Conservation (phyloP, 1,284 basidiomycete genomes). For the Pseudozyma tsukubaensis region DNA sequence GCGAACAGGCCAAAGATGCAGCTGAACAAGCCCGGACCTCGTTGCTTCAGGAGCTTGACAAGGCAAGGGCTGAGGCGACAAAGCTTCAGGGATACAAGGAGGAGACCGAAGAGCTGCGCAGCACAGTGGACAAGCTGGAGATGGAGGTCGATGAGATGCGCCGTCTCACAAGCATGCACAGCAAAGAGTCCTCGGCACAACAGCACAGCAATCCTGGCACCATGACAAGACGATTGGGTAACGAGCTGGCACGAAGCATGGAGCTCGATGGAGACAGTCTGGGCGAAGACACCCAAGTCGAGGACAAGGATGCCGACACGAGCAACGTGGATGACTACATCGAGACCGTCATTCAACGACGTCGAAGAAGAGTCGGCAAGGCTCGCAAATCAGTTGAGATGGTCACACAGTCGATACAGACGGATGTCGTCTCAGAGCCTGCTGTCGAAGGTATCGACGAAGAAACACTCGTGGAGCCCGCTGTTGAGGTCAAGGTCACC, state of each 20-base stretch:
- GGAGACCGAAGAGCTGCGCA: constrained; percentile 28
- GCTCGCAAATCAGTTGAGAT: constrained; percentile 41
- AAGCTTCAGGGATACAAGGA: constrained; percentile 42
- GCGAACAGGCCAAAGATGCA: constrained; percentile 31
- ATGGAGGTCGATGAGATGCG: constrained; percentile 46
- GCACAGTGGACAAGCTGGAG: constrained; percentile 42
- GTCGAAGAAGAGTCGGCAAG: constrained; percentile 41
- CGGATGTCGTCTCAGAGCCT: constrained; percentile 20
- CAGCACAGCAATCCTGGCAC: constrained; percentile 35
- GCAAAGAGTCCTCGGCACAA: constrained; percentile 65
- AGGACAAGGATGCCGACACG: constrained; percentile 39
- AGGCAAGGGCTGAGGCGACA: constrained; percentile 17
- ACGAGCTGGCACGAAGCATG: constrained; percentile 46
- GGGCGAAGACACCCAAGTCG: constrained; percentile 44
- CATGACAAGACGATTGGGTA: constrained; percentile 33
- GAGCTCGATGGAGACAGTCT: constrained; percentile 29
- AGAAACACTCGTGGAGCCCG: not conserved
- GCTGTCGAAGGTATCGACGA: not conserved
- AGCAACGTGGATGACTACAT: constrained; percentile 49
- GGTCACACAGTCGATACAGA: constrained; percentile 40
- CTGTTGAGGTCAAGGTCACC: not conserved
- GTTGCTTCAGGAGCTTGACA: constrained; percentile 39
- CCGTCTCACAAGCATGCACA: constrained; percentile 32
- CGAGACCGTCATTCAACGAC: constrained; percentile 48
- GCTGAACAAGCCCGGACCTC: constrained; percentile 17